Evolutionary conservation across 345 rosid species (phyloP), one percentile per base, ranked within the genome.

Genomic region (Sisymbrium altissimum): DNA sequence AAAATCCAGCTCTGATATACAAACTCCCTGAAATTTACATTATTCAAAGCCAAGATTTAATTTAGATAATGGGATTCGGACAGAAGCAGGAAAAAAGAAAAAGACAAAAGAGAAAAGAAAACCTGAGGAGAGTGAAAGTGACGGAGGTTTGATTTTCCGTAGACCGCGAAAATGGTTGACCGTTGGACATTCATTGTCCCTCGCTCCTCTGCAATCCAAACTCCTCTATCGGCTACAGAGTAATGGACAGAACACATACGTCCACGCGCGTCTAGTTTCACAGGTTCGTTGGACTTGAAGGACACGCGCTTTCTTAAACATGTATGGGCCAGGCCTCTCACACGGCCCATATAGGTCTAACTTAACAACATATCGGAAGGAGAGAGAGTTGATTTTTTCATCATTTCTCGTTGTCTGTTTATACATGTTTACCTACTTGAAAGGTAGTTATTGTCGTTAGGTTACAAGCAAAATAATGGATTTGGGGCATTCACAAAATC

Each of bases 81-180:
- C n/a, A n/a, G n/a, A n/a, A n/a, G n/a, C n/a, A n/a, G n/a, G n/a
- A n/a, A n/a, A n/a, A n/a, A n/a, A n/a, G n/a, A n/a, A n/a, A n/a
- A n/a, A n/a, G n/a, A n/a, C n/a, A n/a, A n/a, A n/a, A n/a, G n/a
- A 30, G 18, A 8, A 6, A 21, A 7, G n/a, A 25, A 6, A 55
- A 77, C 76, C 76, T 71, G 80, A 64, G 80, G 64, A 4, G 77
- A 59, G 32, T 58, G 67, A 50, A 40, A 72, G 72, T 36, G 80
- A 65, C 10, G 67, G 49, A 65, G 38, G 43, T 66, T 71, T 4
- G 72, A 45, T 70, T 65, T 77, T 11, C 5, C 56, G 54, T 35
- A 46, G 10, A 71, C 41, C 3, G 72, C 23, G 6, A 9, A 56
- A 46, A 56, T 17, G 27, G 46, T 39, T 72, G 73, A 44, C 69